Conservation (phyloP, 2,329 filamentous ascomycete genomes). For the Periconia sp. region DNA sequence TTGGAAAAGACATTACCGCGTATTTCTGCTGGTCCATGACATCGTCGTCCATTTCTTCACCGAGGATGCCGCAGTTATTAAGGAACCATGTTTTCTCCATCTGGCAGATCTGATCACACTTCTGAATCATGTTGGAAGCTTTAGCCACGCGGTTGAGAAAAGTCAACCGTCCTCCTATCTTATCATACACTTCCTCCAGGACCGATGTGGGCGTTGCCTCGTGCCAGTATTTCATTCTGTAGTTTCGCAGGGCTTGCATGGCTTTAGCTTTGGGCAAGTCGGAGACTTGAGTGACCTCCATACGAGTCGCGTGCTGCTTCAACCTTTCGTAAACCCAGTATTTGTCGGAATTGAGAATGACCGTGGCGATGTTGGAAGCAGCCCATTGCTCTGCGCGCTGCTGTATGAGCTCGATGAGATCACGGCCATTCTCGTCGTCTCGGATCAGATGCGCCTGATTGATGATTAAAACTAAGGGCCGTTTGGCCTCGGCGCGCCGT, state of each 20-base stretch:
- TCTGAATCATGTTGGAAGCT: conserved; percentile 74
- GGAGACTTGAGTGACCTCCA: conserved; percentile 86
- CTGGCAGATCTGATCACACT: conserved; percentile 71
- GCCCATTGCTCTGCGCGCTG: conserved; percentile 97
- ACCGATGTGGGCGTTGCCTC: conserved; percentile 58
- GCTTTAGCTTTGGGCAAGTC: conserved; percentile 81
- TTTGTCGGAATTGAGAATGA: conserved; percentile 94
- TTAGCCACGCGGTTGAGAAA: conserved; percentile 92
- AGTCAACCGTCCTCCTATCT: conserved; percentile 83
- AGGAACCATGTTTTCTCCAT: conserved; percentile 78
- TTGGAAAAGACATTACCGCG: conserved; percentile 61
- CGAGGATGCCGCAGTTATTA: conserved; percentile 75
- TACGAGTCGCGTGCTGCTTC: conserved; percentile 87
- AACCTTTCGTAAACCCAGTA: conserved; percentile 98
- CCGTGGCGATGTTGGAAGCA: conserved; percentile 83
- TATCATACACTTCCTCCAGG: conserved; percentile 79
- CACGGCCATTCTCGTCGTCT: conserved; percentile 89
- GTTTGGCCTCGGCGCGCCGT: conserved; percentile 61
- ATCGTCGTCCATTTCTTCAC: conserved; percentile 84
- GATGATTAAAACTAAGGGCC: conserved; percentile 86
- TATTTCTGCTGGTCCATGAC: conserved; percentile 99
- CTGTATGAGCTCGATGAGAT: conserved; percentile 90
- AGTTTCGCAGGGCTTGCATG: conserved; percentile 73
- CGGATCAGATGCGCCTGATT: conserved; percentile 91
- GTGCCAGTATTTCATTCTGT: conserved; percentile 75